Percentiles rank a stretch among this genome's conserved stretches.
Conservation (phyloP, 805 yeast species). For the Saturnispora mendoncae region DNA sequence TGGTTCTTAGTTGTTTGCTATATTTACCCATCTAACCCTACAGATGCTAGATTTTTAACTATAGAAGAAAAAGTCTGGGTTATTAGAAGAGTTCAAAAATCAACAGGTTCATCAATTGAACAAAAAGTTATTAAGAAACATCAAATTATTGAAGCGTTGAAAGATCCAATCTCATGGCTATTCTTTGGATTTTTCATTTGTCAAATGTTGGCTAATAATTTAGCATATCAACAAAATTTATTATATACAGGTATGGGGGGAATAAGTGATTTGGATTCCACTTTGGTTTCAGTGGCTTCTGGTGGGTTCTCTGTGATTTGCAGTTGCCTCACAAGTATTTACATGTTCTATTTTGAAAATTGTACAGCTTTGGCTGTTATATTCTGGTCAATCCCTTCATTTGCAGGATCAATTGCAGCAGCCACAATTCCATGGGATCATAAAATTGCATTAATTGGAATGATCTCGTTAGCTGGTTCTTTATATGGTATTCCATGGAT, state of each 20-base stretch:
- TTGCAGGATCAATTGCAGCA: slow-evolving; percentile 19
- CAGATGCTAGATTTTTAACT: slow-evolving; percentile 39
- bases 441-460: slow-evolving; percentile 39
- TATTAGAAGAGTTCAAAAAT: slow-evolving; percentile 33
- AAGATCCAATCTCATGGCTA: slow-evolving; percentile 41
- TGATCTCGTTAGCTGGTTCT: slow-evolving; percentile 39
- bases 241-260: slow-evolving; percentile 36
- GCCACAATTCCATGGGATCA: slow-evolving; percentile 36
- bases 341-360: slow-evolving; percentile 28
- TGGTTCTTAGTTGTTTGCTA: slow-evolving; percentile 29
- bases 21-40: slow-evolving; percentile 49
- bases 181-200: slow-evolving; percentile 34
- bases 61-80: slow-evolving; percentile 44
- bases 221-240: slow-evolving; percentile 44
- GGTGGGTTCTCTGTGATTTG: slow-evolving; percentile 41
- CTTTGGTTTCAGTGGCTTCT: slow-evolving; percentile 45
- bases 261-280: slow-evolving; percentile 35
- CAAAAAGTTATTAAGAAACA: slow-evolving; percentile 38
- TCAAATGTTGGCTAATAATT: slow-evolving; percentile 43
- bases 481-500: slow-evolving; percentile 26
- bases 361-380: slow-evolving; percentile 29
- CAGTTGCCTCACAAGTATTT: slow-evolving; percentile 31
- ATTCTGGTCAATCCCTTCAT: slow-evolving; percentile 29
- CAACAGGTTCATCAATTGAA: slow-evolving; percentile 34
- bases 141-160: slow-evolving; percentile 43